phyloP scores from a whole-genome alignment of 495 filamentous ascomycete genomes.

The Terfezia boudieri region DNA sequence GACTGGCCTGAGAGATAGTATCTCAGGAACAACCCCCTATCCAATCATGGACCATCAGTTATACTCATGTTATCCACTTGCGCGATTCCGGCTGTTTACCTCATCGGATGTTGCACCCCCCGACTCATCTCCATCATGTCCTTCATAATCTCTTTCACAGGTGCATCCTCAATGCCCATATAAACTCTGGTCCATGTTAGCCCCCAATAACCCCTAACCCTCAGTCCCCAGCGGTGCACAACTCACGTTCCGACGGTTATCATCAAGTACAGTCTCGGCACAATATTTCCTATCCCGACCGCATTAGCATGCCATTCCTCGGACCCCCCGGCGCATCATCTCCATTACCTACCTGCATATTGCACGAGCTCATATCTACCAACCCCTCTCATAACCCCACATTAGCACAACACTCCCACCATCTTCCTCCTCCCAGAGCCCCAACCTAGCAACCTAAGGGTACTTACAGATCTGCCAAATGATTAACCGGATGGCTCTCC shows the following conservation, averaged over 20 bases:
- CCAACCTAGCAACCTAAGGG: neutral
- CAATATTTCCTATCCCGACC: constrained; percentile 40
- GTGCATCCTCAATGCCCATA: constrained; percentile 94
- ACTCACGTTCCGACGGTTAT: constrained; percentile 72
- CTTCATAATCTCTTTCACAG: constrained; percentile 99
- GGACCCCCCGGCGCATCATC: too few species aligned
- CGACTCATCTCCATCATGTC: constrained; percentile 99
- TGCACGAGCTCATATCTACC: constrained; percentile 65
- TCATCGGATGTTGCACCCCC: constrained; percentile 87
- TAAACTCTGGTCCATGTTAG: constrained; percentile 35
- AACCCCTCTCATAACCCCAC: neutral
- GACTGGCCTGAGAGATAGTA: constrained; percentile 93
- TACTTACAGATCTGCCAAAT: constrained; percentile 68
- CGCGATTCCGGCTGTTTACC: constrained; percentile 4
- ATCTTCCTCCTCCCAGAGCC: neutral
- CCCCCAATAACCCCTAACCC: neutral
- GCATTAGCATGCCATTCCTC: constrained; percentile 1
- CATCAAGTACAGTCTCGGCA: constrained; percentile 93
- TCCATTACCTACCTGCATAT: constrained; percentile 46
- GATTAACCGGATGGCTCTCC: constrained; percentile 92
- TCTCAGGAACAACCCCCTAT: constrained; percentile 65
- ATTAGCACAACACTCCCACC: neutral
- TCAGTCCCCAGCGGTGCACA: neutral
- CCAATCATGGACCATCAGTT: constrained; percentile 1
- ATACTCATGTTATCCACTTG: neutral